Base-by-base conservation (phyloP, 1,284 basidiomycete genomes). In the Pholiota adiposa region DNA sequence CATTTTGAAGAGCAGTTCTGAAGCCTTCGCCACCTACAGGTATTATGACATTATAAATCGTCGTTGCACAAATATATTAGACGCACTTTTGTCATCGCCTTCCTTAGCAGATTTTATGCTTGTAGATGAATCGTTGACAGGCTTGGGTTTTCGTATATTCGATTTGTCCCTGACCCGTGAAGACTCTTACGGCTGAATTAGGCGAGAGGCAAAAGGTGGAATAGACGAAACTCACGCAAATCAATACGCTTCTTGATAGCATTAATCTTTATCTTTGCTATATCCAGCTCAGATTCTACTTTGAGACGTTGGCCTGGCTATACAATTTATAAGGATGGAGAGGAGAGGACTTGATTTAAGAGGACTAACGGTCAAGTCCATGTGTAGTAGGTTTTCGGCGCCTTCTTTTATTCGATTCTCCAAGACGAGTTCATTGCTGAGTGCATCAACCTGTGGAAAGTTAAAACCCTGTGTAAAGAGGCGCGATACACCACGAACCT, bases 381-480 rank as follows among this genome's bases (percentile, higher is more conserved):
- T 85, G 62, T 85, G 85, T 49, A 96, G 77, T 55, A 96, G 79
- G 62, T 90, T 92, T 75, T 93, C 92, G 0, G 93, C 93, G 16
- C 94, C 93, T 73, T 94, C 92, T 70, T 87, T 91, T 67, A 95
- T 93, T 59, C 89, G 84, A 62, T 84, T 86, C 73, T 93, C 88
- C 60, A 88, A 79, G 63, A 85, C 83, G 40, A 94, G 81, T 71
- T 87, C 84, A 61, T 80, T 82, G 49, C 83, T 83, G 34, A 95
- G 79, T n/a, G 80, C 76, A 48, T 86, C 84, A 51, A 93, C 74
- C 90, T 94, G 58, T 46, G 18, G 38, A 23, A 19, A 34, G 27
- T 33, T 8, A 44, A 31, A 61, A 25, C 12, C 21, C 41, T 34
- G 49, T 31, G 49, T n/a, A 18, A 49, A 40, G 58, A 29, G 14